Evolutionary conservation across 1,139 yeast genomes (phyloP).

Genomic region (Hansenula lynferdii): DNA sequence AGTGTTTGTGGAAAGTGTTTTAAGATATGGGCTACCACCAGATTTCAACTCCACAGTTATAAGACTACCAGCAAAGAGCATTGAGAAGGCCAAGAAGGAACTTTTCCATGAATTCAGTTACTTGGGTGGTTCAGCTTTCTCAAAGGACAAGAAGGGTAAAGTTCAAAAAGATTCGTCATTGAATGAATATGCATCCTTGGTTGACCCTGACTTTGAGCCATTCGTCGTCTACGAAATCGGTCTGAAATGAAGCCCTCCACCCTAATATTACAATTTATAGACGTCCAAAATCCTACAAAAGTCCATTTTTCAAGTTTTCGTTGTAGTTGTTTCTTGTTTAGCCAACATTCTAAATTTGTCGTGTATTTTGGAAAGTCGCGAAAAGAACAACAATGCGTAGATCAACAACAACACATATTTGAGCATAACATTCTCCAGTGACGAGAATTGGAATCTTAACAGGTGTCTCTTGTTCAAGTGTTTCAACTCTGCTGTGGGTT

Average conservation of each 20-base stretch:
- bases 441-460: no score
- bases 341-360: no score
- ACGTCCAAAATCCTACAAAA: no score
- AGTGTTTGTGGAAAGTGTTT: slow-evolving; percentile 62
- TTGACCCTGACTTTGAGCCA: slow-evolving; percentile 93
- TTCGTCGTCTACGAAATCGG: slow-evolving; percentile 74
- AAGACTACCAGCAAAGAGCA: slow-evolving; percentile 33
- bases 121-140: slow-evolving; percentile 85
- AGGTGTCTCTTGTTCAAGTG: no score
- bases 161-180: slow-evolving; percentile 58
- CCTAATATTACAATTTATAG: not conserved
- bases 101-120: slow-evolving; percentile 75
- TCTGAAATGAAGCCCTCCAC: slow-evolving; percentile 21
- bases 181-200: slow-evolving; percentile 85
- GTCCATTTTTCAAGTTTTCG: no score
- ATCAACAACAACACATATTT: no score
- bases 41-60: slow-evolving; percentile 60
- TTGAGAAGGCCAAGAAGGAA: slow-evolving; percentile 60
- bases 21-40: slow-evolving; percentile 96
- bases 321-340: no score
- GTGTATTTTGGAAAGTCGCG: no score
- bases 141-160: slow-evolving; percentile 58
- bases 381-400: no score
- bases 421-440: no score
- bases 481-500: no score